These are phyloP conservation scores for Lodderomyces parapsilosis DNA, from an alignment of 1,139 yeast genomes.

Conservation along the genomic window DNA sequence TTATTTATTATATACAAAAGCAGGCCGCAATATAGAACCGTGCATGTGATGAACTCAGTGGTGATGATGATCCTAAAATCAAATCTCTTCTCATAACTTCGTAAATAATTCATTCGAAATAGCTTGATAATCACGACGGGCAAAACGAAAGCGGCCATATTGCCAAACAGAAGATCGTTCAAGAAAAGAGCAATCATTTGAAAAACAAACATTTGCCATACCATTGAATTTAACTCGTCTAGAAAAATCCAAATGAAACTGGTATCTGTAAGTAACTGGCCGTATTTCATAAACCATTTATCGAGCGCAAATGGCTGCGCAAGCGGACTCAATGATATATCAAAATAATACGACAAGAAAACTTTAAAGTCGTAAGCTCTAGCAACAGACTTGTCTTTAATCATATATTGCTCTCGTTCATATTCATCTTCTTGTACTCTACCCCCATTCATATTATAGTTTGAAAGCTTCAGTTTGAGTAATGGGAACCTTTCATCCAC, in stretches of 20 bases:
- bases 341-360: conserved; percentile 23
- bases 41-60: conserved; percentile 4
- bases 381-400: not conserved
- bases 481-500: conserved; percentile 12
- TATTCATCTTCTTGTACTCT: not conserved
- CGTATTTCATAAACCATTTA: conserved; percentile 15
- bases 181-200: conserved; percentile 4
- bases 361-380: conserved; percentile 16
- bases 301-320: conserved; percentile 13
- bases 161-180: not conserved
- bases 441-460: conserved; percentile 10
- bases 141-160: conserved; percentile 6
- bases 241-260: conserved; percentile 10
- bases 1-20: not conserved
- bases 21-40: not conserved
- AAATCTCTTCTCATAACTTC: conserved; percentile 7
- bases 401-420: not conserved
- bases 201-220: conserved; percentile 13
- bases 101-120: conserved; percentile 21
- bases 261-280: conserved; percentile 13
- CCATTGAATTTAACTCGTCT: conserved; percentile 12
- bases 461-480: conserved; percentile 12
- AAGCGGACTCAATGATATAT: conserved; percentile 11
- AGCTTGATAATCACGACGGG: conserved; percentile 13
- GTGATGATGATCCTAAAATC: conserved; percentile 9